Conservation (phyloP, 805 yeast species). For the Lipomyces yamanashiensis region DNA sequence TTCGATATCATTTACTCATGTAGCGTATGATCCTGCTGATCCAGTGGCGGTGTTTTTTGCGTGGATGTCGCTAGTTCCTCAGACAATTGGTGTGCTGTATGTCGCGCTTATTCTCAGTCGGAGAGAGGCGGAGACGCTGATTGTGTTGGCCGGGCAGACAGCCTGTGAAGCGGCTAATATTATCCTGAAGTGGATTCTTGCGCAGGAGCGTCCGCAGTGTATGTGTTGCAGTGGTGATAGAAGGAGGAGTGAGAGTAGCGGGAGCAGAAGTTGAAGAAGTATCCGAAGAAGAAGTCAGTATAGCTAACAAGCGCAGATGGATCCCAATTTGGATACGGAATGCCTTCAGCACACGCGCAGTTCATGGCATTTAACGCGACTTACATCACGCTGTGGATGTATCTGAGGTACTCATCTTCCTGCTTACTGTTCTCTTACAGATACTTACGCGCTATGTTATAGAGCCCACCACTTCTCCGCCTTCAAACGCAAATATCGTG, state of each 20-base stretch:
- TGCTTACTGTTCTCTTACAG: background rate
- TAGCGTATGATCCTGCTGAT: constrained; percentile 74
- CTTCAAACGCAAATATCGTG: constrained; percentile 40
- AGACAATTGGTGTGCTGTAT: constrained; percentile 74
- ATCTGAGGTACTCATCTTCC: constrained; percentile 21
- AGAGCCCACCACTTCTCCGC: constrained; percentile 43
- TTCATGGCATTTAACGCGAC: constrained; percentile 81
- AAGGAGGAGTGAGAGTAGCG: no score
- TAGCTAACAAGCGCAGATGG: constrained; percentile 25
- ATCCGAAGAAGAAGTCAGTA: no score
- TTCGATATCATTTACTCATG: constrained; percentile 79
- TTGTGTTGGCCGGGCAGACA: constrained; percentile 85
- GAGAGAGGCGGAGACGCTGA: constrained; percentile 82
- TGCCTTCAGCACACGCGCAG: constrained; percentile 98
- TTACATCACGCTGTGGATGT: constrained; percentile 45
- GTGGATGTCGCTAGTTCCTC: constrained; percentile 78
- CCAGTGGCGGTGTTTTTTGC: constrained; percentile 64
- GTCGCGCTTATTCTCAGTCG: constrained; percentile 81
- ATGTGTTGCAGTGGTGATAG: background rate
- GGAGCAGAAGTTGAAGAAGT: no score
- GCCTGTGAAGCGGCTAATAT: constrained; percentile 74
- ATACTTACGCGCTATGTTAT: background rate
- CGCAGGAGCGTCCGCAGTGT: constrained; percentile 71
- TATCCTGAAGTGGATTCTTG: constrained; percentile 63
- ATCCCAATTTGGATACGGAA: constrained; percentile 68